Evolutionary conservation across 208 protist genomes (phyloP).

Genomic region (Leishmania lainsoni): DNA sequence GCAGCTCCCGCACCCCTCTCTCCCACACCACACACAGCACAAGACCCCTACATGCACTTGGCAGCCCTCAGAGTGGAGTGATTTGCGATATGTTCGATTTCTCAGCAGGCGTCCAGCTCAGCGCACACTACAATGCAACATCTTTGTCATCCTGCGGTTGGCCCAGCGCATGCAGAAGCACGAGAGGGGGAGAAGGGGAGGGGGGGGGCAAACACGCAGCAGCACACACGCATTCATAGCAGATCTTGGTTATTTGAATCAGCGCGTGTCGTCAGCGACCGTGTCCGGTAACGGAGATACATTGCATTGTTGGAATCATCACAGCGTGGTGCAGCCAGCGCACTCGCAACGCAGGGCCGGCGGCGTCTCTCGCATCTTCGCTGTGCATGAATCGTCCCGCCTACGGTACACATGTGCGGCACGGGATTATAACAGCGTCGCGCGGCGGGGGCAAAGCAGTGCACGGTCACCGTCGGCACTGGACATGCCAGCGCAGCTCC

Average conservation of each 20-base stretch:
- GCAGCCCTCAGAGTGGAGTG: slow-evolving; percentile 33
- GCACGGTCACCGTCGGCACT: slow-evolving; percentile 15
- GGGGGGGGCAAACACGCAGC: no score
- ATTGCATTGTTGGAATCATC: slow-evolving; percentile 20
- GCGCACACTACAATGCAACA: slow-evolving; percentile 34
- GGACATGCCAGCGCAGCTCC: slow-evolving; percentile 22
- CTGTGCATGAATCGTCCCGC: slow-evolving; percentile 59
- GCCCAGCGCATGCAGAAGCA: not conserved
- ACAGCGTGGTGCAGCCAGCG: not conserved
- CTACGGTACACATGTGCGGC: slow-evolving; percentile 20
- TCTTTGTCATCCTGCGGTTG: slow-evolving; percentile 21
- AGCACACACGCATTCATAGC: slow-evolving; percentile 50
- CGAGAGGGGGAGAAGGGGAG: not conserved
- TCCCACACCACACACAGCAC: not conserved
- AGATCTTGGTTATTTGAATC: slow-evolving; percentile 80
- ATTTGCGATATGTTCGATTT: slow-evolving; percentile 41
- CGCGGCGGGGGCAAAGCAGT: not conserved
- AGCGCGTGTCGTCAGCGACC: slow-evolving; percentile 68
- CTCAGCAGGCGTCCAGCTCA: slow-evolving; percentile 35
- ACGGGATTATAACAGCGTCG: slow-evolving; percentile 54
- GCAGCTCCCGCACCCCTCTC: not conserved
- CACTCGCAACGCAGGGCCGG: not conserved
- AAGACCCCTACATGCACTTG: not conserved
- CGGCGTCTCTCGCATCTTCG: slow-evolving; percentile 25
- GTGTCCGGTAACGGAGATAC: slow-evolving; percentile 54